Evolutionary conservation across 2,329 filamentous ascomycete genomes (phyloP).

Genomic region (Zasmidium citrigriseum): DNA sequence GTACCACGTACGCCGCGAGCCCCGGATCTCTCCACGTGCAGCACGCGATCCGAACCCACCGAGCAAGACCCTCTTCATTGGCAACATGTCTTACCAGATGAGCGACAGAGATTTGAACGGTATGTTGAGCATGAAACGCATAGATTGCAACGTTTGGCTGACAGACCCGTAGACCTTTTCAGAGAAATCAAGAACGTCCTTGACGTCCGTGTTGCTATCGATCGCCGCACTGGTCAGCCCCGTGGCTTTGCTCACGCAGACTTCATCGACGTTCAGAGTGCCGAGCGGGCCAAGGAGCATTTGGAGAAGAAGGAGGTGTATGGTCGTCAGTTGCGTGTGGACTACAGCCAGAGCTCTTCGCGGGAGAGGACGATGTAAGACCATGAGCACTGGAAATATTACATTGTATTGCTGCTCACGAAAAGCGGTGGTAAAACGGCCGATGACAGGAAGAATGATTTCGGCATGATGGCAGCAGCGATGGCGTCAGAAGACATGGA

Average conservation of each 20-base stretch:
- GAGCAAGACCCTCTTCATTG: slow-evolving; percentile 73
- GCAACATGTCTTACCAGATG: slow-evolving; percentile 84
- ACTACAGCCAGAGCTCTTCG: slow-evolving; percentile 49
- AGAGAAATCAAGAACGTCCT: slow-evolving; percentile 66
- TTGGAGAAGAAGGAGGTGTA: slow-evolving; percentile 63
- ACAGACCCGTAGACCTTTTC: slow-evolving; percentile 60
- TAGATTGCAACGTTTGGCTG: background rate
- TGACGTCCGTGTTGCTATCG: slow-evolving; percentile 80
- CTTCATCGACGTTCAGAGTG: slow-evolving; percentile 68
- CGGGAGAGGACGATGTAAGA: background rate
- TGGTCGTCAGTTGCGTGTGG: slow-evolving; percentile 65
- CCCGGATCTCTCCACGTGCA: background rate
- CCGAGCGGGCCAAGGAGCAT: slow-evolving; percentile 59
- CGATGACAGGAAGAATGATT: no score
- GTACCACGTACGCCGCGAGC: slow-evolving; percentile 47
- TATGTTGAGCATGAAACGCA: slow-evolving; percentile 25
- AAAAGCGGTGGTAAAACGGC: no score
- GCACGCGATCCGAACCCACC: slow-evolving; percentile 45
- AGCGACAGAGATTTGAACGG: slow-evolving; percentile 77
- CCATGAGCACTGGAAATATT: no score
- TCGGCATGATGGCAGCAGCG: no score
- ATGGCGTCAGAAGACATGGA: no score
- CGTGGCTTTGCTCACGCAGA: slow-evolving; percentile 84
- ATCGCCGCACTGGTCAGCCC: slow-evolving; percentile 76
- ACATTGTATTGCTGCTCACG: no score